Base-by-base conservation (phyloP, 2,329 filamentous ascomycete species). In the Lasiodiplodia hormozganensis region DNA sequence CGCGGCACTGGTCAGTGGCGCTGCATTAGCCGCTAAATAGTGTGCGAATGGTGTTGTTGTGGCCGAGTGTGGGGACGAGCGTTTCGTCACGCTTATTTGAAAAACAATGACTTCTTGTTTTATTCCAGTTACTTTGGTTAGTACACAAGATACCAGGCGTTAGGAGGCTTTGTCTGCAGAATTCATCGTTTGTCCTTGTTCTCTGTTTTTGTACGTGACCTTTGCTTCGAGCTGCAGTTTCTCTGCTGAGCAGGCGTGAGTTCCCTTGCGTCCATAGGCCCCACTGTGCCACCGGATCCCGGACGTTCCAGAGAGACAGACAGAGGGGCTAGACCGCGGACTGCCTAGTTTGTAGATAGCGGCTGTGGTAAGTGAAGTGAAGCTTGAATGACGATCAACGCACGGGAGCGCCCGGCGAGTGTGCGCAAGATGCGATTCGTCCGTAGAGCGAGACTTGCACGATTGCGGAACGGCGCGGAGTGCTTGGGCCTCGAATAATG, bases 381-480 rank as follows among this genome's bases (percentile, higher is more conserved):
- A 49, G 58, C 58, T 49, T 62, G 60, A 64, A 51, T 52, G 60
- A 52, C 34, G 60, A 52, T 64, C 60, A 23, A 43, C 60, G 60
- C 43, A 49, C 43, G 60, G 60, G 47, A 47, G 60, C 43, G 52
- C 60, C 60, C 60, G 31, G 31, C 31, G 31, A 34, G 31, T 34
- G 60, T 52, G 31, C 47, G 43, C 11, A 49, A 14, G 12, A n/a
- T 64, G 43, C 60, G 60, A 64, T 64, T 64, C 47, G 60, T n/a
- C 47, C 28, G 6, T 3, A 10, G 28, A 34, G n/a, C 47, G 28
- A 53, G 58, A 62, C 36, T 62, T 62, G 28, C 10, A 43, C 58
- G 25, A 43, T 51, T 62, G 40, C 18, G 58, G 58, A 49, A 43
- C 36, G 21, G 57, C 57, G 57, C 57, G 38, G 57, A 43, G 38